Percentiles rank a stretch among this genome's conserved stretches.
phyloP scores from a whole-genome alignment of 495 filamentous ascomycete genomes.

The Aspergillus heteromorphus region DNA sequence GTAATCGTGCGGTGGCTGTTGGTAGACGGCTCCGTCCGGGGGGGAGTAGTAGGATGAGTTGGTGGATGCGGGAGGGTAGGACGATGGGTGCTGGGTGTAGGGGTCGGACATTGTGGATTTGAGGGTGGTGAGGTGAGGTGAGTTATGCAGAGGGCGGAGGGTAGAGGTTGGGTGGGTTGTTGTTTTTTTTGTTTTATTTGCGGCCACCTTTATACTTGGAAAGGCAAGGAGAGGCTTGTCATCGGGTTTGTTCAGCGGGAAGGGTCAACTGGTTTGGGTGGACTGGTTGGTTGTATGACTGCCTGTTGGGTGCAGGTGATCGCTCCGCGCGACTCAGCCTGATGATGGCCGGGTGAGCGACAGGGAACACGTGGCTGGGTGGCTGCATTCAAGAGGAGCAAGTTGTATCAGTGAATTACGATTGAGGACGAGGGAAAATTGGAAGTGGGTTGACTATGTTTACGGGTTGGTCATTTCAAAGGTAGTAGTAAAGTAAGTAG shows the following conservation, averaged over 20 bases:
- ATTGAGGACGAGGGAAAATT: no score
- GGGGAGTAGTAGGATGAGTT: conserved; percentile 6
- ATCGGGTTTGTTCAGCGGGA: background rate
- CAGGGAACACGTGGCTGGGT: background rate
- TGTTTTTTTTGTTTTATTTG: background rate
- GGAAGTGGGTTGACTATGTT: background rate
- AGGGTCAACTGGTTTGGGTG: background rate
- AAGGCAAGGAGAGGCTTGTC: background rate
- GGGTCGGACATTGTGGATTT: conserved; percentile 11
- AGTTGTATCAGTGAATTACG: no score
- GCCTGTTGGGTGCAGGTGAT: conserved; percentile 8
- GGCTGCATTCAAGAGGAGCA: background rate
- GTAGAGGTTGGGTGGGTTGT: no score
- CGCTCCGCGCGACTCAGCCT: conserved; percentile 9
- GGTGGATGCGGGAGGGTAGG: conserved; percentile 4
- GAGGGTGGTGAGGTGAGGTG: background rate
- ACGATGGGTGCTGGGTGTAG: conserved; percentile 4
- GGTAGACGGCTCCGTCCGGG: conserved; percentile 11
- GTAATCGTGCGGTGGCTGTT: conserved; percentile 13
- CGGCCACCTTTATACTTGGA: background rate
- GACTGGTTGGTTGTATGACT: conserved; percentile 4
- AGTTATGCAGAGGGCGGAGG: background rate
- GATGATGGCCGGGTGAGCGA: background rate
- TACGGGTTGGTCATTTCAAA: background rate
- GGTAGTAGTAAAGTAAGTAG: background rate